Evolutionary conservation across 2,329 filamentous ascomycete genomes (phyloP).

Genomic region (Dothistroma septosporum): DNA sequence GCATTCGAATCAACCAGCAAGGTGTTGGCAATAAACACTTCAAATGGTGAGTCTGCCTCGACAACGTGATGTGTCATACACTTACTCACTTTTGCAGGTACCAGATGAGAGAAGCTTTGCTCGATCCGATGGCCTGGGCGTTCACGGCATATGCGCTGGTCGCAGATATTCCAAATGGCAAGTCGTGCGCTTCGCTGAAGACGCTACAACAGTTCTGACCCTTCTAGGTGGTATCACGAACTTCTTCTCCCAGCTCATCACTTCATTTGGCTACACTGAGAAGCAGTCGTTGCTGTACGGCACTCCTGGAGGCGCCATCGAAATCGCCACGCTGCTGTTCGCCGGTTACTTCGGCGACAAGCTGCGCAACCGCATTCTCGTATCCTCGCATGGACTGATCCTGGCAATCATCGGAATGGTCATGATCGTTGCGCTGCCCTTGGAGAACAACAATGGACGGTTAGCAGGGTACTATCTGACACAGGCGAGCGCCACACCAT

Average conservation of each 20-base stretch:
- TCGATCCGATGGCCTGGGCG: slow-evolving; percentile 58
- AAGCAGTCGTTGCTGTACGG: slow-evolving; percentile 62
- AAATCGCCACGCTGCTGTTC: slow-evolving; percentile 56
- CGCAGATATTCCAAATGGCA: slow-evolving; percentile 55
- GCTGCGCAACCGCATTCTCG: slow-evolving; percentile 54
- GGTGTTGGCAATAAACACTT: slow-evolving; percentile 58
- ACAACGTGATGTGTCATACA: not conserved
- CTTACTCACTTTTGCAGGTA: slow-evolving; percentile 30
- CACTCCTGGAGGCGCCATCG: slow-evolving; percentile 61
- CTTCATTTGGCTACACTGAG: slow-evolving; percentile 60
- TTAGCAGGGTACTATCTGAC: slow-evolving; percentile 65
- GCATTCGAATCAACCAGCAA: slow-evolving; percentile 70
- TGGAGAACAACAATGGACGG: slow-evolving; percentile 52
- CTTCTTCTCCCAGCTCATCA: slow-evolving; percentile 60
- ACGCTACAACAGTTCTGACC: not conserved
- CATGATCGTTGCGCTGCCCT: slow-evolving; percentile 60
- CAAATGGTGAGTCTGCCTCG: slow-evolving; percentile 18
- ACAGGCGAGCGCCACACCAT: slow-evolving; percentile 56
- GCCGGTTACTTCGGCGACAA: slow-evolving; percentile 56
- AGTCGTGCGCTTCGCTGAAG: slow-evolving; percentile 1
- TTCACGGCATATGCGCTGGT: slow-evolving; percentile 56
- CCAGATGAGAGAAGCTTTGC: slow-evolving; percentile 59
- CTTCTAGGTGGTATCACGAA: slow-evolving; percentile 50
- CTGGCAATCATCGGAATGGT: slow-evolving; percentile 57
- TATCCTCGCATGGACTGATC: slow-evolving; percentile 51